These are phyloP conservation scores for Mollisiaceae sp. DNA, from an alignment of 2,329 filamentous ascomycete genomes.

Conservation along the genomic window DNA sequence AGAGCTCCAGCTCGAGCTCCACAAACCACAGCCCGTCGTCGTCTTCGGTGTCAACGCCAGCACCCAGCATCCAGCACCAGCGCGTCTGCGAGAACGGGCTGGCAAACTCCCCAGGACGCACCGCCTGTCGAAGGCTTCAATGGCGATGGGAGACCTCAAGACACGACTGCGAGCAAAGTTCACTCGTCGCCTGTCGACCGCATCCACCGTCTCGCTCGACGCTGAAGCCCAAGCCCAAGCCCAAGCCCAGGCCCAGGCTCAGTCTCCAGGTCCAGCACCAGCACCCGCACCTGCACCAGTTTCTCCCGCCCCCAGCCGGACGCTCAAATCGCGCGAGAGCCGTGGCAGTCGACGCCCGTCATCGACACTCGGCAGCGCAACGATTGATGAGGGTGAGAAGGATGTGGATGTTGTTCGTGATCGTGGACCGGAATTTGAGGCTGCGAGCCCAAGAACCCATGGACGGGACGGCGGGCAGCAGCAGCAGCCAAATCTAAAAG, in stretches of 20 bases:
- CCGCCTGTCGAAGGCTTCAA: conserved; percentile 24
- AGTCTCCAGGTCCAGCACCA: too few species aligned
- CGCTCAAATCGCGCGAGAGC: conserved; percentile 7
- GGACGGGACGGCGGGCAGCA: neutral
- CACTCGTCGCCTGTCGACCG: conserved; percentile 32
- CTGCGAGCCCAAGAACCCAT: neutral
- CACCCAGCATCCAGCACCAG: neutral
- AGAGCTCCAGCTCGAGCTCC: conserved; percentile 7
- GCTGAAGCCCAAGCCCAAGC: conserved; percentile 17
- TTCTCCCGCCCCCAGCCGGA: neutral
- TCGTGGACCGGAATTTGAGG: too few species aligned
- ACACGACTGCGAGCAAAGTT: conserved; percentile 35
- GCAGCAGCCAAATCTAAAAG: conserved; percentile 15
- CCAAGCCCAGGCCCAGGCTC: too few species aligned
- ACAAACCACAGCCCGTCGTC: neutral
- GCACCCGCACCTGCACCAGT: conserved; percentile 1
- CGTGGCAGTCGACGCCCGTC: conserved; percentile 11
- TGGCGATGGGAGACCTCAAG: conserved; percentile 39
- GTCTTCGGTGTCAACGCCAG: neutral
- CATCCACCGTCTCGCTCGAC: conserved; percentile 31
- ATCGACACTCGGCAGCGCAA: conserved; percentile 19
- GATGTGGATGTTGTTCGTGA: conserved; percentile 17
- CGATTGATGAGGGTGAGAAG: conserved; percentile 27
- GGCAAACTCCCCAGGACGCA: conserved; percentile 18
- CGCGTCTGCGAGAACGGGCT: neutral